Conservation (phyloP, 2,329 filamentous ascomycete species). For the Fusarium temperatum region DNA sequence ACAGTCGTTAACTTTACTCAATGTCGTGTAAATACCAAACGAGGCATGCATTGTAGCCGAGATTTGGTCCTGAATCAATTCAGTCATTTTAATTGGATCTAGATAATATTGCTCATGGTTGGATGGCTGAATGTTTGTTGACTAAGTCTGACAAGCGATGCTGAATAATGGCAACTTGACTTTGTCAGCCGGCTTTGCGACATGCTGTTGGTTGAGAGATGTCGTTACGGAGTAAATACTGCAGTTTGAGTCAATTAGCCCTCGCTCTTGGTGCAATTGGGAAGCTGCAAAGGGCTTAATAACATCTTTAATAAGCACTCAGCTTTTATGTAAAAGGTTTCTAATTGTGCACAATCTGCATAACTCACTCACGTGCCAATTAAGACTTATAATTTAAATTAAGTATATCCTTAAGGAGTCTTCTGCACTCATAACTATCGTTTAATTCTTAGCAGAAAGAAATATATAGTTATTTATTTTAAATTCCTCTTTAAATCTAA, state of each 20-base stretch:
- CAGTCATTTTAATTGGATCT: not conserved
- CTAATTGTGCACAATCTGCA: not conserved
- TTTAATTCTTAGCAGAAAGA: not conserved
- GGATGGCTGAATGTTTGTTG: not conserved
- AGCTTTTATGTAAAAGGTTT: not conserved
- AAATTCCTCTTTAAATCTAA: rapidly evolving
- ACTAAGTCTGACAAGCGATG: not conserved
- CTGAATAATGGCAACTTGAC: not conserved
- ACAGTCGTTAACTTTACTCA: not conserved
- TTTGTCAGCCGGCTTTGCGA: not conserved
- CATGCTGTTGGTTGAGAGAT: not conserved
- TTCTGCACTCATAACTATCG: rapidly evolving
- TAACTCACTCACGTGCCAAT: not conserved
- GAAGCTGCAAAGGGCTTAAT: not conserved
- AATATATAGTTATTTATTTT: not conserved
- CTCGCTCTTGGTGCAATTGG: not conserved
- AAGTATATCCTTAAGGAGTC: rapidly evolving
- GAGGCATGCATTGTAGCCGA: not conserved
- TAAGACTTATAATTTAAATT: rapidly evolving
- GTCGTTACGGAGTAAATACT: not conserved
- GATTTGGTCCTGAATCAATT: not conserved
- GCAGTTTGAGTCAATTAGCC: not conserved
- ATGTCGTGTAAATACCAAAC: not conserved
- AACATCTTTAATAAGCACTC: not conserved
- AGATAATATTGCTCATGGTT: too few relatives aligned